phyloP scores from a whole-genome alignment of 78 protist species.

The Andalucia godoyi region DNA sequence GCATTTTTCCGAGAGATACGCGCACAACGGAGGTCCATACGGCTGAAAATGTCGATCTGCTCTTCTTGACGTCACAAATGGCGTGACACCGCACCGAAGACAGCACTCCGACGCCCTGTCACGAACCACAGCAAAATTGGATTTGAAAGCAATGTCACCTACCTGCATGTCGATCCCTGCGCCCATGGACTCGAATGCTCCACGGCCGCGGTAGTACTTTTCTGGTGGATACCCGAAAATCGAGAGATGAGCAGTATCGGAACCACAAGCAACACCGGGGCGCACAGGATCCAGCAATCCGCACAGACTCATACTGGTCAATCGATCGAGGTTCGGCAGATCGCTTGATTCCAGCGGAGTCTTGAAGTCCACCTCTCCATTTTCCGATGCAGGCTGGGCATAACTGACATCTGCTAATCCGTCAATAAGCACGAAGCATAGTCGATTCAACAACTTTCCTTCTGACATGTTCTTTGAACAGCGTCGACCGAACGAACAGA shows the following conservation, averaged over 20 bases:
- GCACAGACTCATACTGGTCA: constrained; percentile 12
- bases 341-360: not conserved
- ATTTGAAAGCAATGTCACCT: constrained; percentile 76
- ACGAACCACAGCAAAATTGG: constrained; percentile 9
- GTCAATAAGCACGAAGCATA: constrained; percentile 3
- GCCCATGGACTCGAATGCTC: constrained; percentile 77
- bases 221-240: constrained; percentile 72
- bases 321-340: constrained; percentile 1
- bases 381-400: too few species aligned
- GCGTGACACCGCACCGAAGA: too few species aligned
- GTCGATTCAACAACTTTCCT: not conserved
- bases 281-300: constrained; percentile 70
- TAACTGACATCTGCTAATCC: constrained; percentile 11
- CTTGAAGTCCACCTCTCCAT: not conserved
- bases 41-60: constrained; percentile 71
- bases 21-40: constrained; percentile 58
- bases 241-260: constrained; percentile 78
- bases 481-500: not conserved
- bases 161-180: constrained; percentile 70
- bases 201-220: constrained; percentile 64
- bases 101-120: too few species aligned
- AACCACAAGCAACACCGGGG: constrained; percentile 78
- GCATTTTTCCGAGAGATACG: not conserved
- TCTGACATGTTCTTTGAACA: not conserved
- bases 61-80: constrained; percentile 10